Evolutionary conservation across 2,329 filamentous ascomycete species (phyloP).

Genomic region (Leptographium galeiforme): DNA sequence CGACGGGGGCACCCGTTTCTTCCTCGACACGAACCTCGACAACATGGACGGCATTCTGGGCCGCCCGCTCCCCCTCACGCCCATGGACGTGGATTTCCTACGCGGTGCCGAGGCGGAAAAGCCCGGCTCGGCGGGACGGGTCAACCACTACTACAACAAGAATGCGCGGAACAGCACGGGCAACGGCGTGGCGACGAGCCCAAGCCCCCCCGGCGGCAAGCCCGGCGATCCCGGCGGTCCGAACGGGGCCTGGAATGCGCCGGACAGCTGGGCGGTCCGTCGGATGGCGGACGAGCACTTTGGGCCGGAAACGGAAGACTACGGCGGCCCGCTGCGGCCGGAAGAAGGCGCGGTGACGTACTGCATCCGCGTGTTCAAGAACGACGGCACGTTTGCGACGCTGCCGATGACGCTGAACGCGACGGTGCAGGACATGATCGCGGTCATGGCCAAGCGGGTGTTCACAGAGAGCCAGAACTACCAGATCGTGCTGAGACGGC

Average conservation of each 20-base stretch:
- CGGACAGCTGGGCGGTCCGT: conserved; percentile 92
- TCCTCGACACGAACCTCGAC: conserved; percentile 74
- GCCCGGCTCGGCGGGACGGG: conserved; percentile 1
- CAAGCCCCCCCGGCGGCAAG: background rate
- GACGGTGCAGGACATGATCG: conserved; percentile 73
- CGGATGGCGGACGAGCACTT: conserved; percentile 52
- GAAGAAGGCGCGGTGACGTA: conserved; percentile 68
- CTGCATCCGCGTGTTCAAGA: conserved; percentile 89
- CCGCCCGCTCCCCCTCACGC: conserved; percentile 55
- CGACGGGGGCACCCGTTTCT: conserved; percentile 46
- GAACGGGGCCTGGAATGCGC: conserved; percentile 71
- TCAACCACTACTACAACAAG: conserved; percentile 11
- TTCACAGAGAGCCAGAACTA: conserved; percentile 89
- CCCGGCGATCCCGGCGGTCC: conserved; percentile 16
- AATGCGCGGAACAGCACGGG: background rate
- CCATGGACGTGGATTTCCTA: conserved; percentile 46
- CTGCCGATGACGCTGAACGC: conserved; percentile 74
- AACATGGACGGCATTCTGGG: conserved; percentile 87
- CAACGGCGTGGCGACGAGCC: background rate
- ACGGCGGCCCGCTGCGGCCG: conserved; percentile 49
- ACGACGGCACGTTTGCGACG: conserved; percentile 88
- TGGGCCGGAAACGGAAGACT: conserved; percentile 51
- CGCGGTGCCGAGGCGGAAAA: conserved; percentile 30
- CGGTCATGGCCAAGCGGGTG: conserved; percentile 88
- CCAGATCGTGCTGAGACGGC: conserved; percentile 88